A percentile compares a stretch with the other conserved stretches of the same genome.
These are phyloP conservation scores for Pleurotus salmoneostramineus DNA, from an alignment of 768 basidiomycete genomes.

Conservation along the genomic window DNA sequence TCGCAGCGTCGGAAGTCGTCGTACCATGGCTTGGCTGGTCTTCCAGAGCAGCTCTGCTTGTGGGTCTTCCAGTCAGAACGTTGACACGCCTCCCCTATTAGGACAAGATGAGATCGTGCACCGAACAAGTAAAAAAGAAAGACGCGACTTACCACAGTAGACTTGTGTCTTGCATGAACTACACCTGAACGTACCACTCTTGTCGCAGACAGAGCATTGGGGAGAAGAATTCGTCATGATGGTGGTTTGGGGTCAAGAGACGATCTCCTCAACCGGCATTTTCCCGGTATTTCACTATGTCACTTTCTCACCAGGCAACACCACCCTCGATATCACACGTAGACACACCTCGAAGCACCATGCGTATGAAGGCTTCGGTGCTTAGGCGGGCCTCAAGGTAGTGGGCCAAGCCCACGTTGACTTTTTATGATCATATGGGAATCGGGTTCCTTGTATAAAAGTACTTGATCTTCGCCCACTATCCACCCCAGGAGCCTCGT, in stretches of 20 bases:
- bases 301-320: too few species aligned
- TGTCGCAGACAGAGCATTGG: neutral
- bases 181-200: neutral
- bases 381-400: too few species aligned
- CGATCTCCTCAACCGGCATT: too few species aligned
- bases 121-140: neutral
- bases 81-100: constrained; percentile 20
- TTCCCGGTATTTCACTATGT: too few species aligned
- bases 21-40: constrained; percentile 21
- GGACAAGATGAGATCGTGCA: neutral
- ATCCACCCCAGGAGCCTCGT: too few species aligned
- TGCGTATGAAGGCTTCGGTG: too few species aligned
- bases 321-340: too few species aligned
- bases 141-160: neutral
- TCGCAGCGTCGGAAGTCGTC: constrained; percentile 26
- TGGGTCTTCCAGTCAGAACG: constrained; percentile 26
- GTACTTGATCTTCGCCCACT: too few species aligned
- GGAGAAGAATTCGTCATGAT: neutral
- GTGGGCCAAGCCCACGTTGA: too few species aligned
- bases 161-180: neutral
- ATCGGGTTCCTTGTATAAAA: too few species aligned
- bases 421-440: too few species aligned
- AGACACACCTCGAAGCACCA: too few species aligned
- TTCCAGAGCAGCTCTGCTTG: constrained; percentile 20
- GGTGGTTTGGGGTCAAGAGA: neutral